phyloP scores from a whole-genome alignment of 108 stramenopile species.

The Cylindrotheca closterium region DNA sequence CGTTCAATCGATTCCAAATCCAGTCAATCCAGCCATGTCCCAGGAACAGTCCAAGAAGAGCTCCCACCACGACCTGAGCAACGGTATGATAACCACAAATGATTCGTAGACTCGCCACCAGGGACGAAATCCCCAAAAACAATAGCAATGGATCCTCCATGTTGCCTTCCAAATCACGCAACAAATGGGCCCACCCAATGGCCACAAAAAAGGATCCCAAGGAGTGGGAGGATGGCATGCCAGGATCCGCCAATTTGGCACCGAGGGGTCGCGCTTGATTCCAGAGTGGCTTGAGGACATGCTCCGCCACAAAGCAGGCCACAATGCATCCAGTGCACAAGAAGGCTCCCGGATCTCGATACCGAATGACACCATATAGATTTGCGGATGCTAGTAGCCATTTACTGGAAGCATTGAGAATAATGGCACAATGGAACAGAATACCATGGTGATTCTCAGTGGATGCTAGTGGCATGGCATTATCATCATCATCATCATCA shows the following conservation, averaged over 20 bases:
- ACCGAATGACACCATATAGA: neutral
- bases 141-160: neutral
- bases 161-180: too few species aligned
- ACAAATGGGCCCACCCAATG: neutral
- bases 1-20: neutral
- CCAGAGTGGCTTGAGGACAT: neutral
- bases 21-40: neutral
- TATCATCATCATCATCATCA: too few species aligned
- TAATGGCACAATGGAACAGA: too few species aligned
- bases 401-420: neutral
- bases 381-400: neutral
- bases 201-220: neutral
- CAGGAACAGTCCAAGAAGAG: neutral
- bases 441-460: too few species aligned
- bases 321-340: neutral
- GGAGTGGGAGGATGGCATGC: neutral
- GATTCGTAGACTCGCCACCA: neutral
- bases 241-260: neutral
- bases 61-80: neutral
- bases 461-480: too few species aligned
- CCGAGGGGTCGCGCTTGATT: neutral
- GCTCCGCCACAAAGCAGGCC: neutral
- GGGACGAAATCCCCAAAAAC: neutral
- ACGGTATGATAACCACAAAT: conserved; percentile 1
- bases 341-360: neutral